A percentile compares a stretch with the other conserved stretches of the same genome.
Conservation (phyloP, 495 filamentous ascomycete genomes). For the Aeminium ludgeri region DNA sequence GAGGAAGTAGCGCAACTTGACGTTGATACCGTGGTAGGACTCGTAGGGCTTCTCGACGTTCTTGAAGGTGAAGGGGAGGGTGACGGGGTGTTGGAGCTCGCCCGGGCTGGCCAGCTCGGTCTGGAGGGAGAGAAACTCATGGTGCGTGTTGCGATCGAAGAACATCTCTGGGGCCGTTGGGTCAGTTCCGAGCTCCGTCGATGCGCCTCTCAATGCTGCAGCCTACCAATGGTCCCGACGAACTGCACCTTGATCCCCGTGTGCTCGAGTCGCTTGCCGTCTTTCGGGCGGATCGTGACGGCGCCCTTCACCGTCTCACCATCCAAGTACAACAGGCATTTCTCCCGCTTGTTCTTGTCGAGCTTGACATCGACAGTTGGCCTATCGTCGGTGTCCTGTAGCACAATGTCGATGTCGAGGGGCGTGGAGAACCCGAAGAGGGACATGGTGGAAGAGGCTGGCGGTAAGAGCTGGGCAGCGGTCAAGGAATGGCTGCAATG, state of each 20-base stretch:
- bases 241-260: conserved; percentile 99
- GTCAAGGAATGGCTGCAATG: too few relatives aligned
- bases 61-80: conserved; percentile 99
- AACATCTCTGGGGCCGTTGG: conserved; percentile 65
- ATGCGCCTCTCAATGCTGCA: neutral
- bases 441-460: conserved; percentile 45
- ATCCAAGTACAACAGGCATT: conserved; percentile 92
- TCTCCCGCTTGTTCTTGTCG: conserved; percentile 91
- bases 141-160: conserved; percentile 96
- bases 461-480: too few relatives aligned
- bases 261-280: conserved; percentile 94
- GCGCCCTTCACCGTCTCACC: conserved; percentile 94
- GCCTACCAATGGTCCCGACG: conserved; percentile 87
- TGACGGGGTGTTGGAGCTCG: conserved; percentile 95
- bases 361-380: conserved; percentile 93
- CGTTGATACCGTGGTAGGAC: conserved; percentile 99
- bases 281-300: conserved; percentile 90
- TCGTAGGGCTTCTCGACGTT: conserved; percentile 99
- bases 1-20: conserved; percentile 95
- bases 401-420: conserved; percentile 95
- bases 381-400: conserved; percentile 86
- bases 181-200: neutral
- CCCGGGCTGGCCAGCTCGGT: conserved; percentile 93
- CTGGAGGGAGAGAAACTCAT: conserved; percentile 92
- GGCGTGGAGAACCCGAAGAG: conserved; percentile 97